phyloP scores from a whole-genome alignment of 306 rosid species.

The Fagus crenata region DNA sequence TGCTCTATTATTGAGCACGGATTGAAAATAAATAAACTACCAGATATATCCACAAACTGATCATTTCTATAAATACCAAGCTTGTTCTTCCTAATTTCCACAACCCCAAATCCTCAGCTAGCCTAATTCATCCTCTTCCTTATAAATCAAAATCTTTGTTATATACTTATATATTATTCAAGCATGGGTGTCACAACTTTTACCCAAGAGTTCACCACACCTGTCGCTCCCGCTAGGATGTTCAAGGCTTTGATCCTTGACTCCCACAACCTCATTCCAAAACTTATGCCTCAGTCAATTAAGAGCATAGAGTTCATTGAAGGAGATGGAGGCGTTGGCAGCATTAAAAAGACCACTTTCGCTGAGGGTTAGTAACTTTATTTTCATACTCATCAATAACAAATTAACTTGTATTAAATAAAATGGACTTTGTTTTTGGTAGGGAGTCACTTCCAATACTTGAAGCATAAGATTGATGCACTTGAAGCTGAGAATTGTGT shows the following conservation, averaged over 20 bases:
- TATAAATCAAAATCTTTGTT: too few relatives aligned
- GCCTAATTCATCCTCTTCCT: too few relatives aligned
- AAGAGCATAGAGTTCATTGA: slow-evolving; percentile 31
- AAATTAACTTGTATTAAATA: too few relatives aligned
- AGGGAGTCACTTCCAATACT: slow-evolving; percentile 31
- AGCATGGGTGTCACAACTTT: slow-evolving; percentile 24
- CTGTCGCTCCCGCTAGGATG: slow-evolving; percentile 27
- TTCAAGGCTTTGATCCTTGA: slow-evolving; percentile 41
- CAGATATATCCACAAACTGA: too few relatives aligned
- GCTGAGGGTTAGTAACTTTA: slow-evolving; percentile 25
- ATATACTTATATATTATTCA: too few relatives aligned
- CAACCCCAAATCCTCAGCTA: too few relatives aligned
- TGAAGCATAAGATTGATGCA: slow-evolving; percentile 35
- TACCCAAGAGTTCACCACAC: slow-evolving; percentile 30
- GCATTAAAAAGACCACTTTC: slow-evolving; percentile 34
- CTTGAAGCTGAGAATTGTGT: slow-evolving; percentile 26
- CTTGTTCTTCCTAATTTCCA: too few relatives aligned
- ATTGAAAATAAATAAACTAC: too few relatives aligned
- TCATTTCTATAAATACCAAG: too few relatives aligned
- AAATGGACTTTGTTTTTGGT: not conserved
- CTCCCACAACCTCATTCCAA: slow-evolving; percentile 37
- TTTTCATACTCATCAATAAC: too few relatives aligned
- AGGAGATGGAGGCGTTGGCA: slow-evolving; percentile 40
- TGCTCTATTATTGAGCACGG: too few relatives aligned
- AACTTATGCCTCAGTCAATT: slow-evolving; percentile 38